Percentiles rank a stretch among this genome's conserved stretches.
Conservation (phyloP, 2,329 filamentous ascomycete species). For the Leptoxyphium fumago region DNA sequence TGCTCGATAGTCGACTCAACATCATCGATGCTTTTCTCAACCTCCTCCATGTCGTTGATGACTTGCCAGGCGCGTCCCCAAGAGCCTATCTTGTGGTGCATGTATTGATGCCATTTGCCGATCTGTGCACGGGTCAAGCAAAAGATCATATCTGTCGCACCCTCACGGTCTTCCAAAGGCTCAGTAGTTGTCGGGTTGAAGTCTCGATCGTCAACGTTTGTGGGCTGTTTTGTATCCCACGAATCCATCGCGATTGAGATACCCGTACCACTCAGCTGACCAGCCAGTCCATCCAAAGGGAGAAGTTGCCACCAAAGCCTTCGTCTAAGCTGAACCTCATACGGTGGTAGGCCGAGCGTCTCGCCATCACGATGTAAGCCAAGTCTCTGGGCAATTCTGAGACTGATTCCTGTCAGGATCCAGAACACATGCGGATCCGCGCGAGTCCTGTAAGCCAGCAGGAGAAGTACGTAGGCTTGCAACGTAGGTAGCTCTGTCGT, state of each 20-base stretch:
- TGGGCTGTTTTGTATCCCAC: constrained; percentile 19
- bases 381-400: constrained; percentile 45
- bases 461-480: constrained; percentile 53
- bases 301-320: constrained; percentile 50
- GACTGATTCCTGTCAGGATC: constrained; percentile 47
- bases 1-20: constrained; percentile 29
- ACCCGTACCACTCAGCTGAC: constrained; percentile 17
- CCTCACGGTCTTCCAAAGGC: constrained; percentile 33
- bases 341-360: constrained; percentile 35
- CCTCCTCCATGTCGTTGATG: constrained; percentile 2
- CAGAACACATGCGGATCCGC: constrained; percentile 42
- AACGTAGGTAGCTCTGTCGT: constrained; percentile 50
- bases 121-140: constrained; percentile 29
- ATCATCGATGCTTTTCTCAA: constrained; percentile 20
- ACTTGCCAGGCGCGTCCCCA: not conserved
- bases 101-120: constrained; percentile 22
- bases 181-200: constrained; percentile 30
- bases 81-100: not conserved
- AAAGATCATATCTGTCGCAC: constrained; percentile 40
- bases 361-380: constrained; percentile 47
- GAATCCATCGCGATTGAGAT: constrained; percentile 13
- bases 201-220: constrained; percentile 23
- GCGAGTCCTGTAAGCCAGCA: constrained; percentile 26
- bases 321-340: constrained; percentile 44
- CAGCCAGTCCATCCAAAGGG: constrained; percentile 35